Percentiles rank a stretch among this genome's conserved stretches.
phyloP scores from a whole-genome alignment of 1,284 basidiomycete species.

The Xerocomus amazonicus region DNA sequence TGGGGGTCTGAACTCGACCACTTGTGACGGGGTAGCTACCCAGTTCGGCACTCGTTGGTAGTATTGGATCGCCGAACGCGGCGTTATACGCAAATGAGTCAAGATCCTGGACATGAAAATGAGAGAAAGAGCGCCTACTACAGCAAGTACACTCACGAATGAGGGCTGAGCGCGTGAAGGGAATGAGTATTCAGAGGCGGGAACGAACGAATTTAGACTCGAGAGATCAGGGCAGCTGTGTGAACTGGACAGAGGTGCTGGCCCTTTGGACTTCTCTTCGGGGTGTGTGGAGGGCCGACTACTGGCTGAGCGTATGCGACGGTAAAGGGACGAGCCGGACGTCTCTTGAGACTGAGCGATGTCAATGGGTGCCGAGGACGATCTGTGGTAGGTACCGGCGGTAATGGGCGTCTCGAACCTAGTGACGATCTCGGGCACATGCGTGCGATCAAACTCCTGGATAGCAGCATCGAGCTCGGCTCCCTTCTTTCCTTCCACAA shows the following conservation, averaged over 20 bases:
- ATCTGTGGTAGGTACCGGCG: conserved; percentile 52
- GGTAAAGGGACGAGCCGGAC: conserved; percentile 5
- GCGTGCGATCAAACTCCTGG: conserved; percentile 66
- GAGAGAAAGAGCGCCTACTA: not conserved
- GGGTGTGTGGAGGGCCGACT: conserved; percentile 20
- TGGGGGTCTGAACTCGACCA: conserved; percentile 27
- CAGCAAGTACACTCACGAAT: conserved; percentile 43
- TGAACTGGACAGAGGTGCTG: conserved; percentile 15
- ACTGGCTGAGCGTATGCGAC: conserved; percentile 25
- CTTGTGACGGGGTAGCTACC: conserved; percentile 23
- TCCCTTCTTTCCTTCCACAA: conserved; percentile 72
- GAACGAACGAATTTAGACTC: conserved; percentile 23
- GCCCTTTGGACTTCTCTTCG: conserved; percentile 1
- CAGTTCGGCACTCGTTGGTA: conserved; percentile 15
- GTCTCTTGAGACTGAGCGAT: conserved; percentile 13
- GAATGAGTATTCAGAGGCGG: conserved; percentile 30
- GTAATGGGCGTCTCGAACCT: conserved; percentile 72
- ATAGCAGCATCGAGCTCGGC: conserved; percentile 66
- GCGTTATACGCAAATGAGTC: conserved; percentile 26
- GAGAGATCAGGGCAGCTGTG: conserved; percentile 31
- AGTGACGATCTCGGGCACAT: conserved; percentile 61
- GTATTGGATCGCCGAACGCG: conserved; percentile 30
- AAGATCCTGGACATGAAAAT: conserved; percentile 24
- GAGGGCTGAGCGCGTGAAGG: conserved; percentile 40
- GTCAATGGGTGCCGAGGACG: conserved; percentile 44